Conservation (phyloP, 176 grass and related monocot species). For the Avena insularis region DNA sequence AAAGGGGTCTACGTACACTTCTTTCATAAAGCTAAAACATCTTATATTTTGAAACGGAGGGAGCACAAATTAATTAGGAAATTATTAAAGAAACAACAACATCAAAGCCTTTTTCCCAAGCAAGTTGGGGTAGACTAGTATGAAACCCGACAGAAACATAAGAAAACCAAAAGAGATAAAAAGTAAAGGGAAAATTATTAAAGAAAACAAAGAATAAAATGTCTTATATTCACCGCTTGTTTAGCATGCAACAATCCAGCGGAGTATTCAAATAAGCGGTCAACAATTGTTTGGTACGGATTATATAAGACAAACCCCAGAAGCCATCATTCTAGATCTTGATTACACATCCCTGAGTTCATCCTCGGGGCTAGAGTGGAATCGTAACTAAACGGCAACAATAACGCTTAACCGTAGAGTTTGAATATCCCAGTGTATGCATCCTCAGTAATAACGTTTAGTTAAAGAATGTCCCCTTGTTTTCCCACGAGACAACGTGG, state of each 20-base stretch:
- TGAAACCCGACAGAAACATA: too few species aligned
- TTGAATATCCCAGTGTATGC: background rate
- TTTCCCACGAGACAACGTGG: background rate
- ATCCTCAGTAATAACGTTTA: background rate
- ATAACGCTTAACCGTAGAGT: background rate
- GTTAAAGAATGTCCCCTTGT: background rate
- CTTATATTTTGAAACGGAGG: too few species aligned
- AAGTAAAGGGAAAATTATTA: background rate
- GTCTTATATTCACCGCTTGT: background rate
- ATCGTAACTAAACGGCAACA: background rate
- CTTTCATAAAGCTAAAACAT: too few species aligned
- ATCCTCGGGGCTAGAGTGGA: background rate
- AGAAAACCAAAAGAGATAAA: too few species aligned
- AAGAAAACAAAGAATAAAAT: background rate
- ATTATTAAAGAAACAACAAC: background rate
- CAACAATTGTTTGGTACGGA: background rate
- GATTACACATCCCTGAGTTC: background rate
- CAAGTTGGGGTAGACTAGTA: too few species aligned
- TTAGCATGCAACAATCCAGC: background rate
- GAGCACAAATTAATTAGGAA: background rate
- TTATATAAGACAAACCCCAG: background rate
- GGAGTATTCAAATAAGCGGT: background rate
- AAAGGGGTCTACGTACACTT: too few species aligned
- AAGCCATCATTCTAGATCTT: slow-evolving; percentile 1
- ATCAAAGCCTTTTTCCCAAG: too few species aligned